phyloP scores from a whole-genome alignment of 2,329 filamentous ascomycete genomes.

The Pseudocercospora fuligena region DNA sequence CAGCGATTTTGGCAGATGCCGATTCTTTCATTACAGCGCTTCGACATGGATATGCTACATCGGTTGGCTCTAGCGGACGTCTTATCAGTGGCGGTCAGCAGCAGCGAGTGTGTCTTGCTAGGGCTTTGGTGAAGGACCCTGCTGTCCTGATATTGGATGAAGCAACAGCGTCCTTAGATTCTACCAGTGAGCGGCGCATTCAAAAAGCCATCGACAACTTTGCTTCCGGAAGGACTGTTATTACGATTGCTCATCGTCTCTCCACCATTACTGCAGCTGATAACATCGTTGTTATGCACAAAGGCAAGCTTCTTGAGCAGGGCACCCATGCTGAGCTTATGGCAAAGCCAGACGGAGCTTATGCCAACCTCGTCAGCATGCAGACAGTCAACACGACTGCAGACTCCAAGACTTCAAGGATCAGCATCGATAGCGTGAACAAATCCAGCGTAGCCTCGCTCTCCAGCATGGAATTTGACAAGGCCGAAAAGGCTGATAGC shows the following conservation, averaged over 20 bases:
- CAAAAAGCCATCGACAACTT: constrained; percentile 44
- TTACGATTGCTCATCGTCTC: constrained; percentile 52
- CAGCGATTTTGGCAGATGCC: constrained; percentile 63
- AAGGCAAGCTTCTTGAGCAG: constrained; percentile 52
- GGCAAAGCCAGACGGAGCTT: constrained; percentile 37
- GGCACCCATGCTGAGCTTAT: constrained; percentile 56
- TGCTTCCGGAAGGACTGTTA: constrained; percentile 43
- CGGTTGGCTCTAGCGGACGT: constrained; percentile 49
- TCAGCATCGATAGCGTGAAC: not conserved
- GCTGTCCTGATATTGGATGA: constrained; percentile 62
- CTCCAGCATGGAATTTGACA: not conserved
- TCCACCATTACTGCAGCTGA: constrained; percentile 48
- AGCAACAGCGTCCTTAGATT: constrained; percentile 49
- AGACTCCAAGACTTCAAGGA: not conserved
- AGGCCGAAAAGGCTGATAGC: not conserved
- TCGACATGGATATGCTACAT: constrained; percentile 53
- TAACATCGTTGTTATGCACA: constrained; percentile 55
- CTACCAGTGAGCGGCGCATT: constrained; percentile 45
- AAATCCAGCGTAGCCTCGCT: not conserved
- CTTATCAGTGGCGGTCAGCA: constrained; percentile 47
- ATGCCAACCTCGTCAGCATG: constrained; percentile 55
- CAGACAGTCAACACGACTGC: constrained; percentile 42
- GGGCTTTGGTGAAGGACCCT: constrained; percentile 47
- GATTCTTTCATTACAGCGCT: constrained; percentile 58
- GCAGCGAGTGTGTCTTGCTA: constrained; percentile 50